A percentile compares a stretch with the other conserved stretches of the same genome.
Evolutionary conservation across 805 yeast species (phyloP).

Genomic region (Kodamaea sagamina): DNA sequence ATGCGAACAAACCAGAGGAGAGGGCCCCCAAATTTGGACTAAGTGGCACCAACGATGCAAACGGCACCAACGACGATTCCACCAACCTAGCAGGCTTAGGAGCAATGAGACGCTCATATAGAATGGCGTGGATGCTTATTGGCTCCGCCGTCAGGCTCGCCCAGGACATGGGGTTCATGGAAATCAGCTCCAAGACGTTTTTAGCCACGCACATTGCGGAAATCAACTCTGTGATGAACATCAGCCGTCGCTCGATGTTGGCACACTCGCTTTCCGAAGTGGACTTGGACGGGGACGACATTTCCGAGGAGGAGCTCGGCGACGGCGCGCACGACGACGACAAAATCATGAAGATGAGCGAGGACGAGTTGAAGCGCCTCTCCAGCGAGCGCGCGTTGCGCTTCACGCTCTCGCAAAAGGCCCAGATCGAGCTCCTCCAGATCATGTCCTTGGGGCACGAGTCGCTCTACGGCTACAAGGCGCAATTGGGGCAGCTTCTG

Average conservation of each 20-base stretch:
- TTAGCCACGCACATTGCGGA: conserved; percentile 86
- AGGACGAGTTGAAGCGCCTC: conserved; percentile 32
- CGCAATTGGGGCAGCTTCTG: conserved; percentile 50
- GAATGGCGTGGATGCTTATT: conserved; percentile 92
- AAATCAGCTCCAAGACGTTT: conserved; percentile 69
- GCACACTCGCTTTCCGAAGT: conserved; percentile 71
- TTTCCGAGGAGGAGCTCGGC: conserved; percentile 36
- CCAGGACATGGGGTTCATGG: conserved; percentile 81
- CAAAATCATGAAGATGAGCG: conserved; percentile 32
- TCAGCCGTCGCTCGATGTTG: conserved; percentile 77
- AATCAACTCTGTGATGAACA: conserved; percentile 76
- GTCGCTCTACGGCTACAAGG: conserved; percentile 69
- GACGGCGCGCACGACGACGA: conserved; percentile 28
- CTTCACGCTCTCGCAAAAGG: conserved; percentile 66
- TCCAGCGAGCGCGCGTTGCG: conserved; percentile 37
- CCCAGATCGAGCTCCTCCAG: conserved; percentile 76
- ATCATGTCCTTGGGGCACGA: conserved; percentile 83
- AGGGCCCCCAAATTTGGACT: conserved; percentile 8
- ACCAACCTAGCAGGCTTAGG: conserved; percentile 68
- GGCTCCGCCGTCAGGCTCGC: conserved; percentile 87
- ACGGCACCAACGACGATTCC: conserved; percentile 31
- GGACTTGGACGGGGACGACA: conserved; percentile 50
- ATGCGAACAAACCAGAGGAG: conserved; percentile 65
- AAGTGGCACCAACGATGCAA: conserved; percentile 9
- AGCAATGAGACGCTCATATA: conserved; percentile 81